Evolutionary conservation across 768 basidiomycete species (phyloP).

Genomic region (Epithele typhae): DNA sequence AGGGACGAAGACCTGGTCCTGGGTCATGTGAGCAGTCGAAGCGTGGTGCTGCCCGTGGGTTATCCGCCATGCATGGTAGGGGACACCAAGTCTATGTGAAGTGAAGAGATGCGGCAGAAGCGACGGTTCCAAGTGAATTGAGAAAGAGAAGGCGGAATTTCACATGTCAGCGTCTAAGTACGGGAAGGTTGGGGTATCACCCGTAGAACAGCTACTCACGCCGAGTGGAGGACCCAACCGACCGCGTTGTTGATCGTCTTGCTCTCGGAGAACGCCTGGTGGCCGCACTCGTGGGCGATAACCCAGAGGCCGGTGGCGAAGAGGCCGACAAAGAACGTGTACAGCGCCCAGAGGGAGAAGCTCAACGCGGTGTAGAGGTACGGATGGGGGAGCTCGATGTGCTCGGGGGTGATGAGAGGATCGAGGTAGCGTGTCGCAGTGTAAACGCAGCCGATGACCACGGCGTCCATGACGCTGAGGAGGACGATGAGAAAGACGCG

Average conservation of each 20-base stretch:
- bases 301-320: constrained; percentile 94
- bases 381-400: constrained; percentile 54
- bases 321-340: constrained; percentile 78
- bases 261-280: constrained; percentile 93
- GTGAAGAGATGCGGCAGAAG: constrained; percentile 2
- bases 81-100: constrained; percentile 73
- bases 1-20: constrained; percentile 96
- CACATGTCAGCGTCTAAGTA: constrained; percentile 27
- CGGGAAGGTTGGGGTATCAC: background rate
- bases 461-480: constrained; percentile 66
- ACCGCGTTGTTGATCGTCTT: constrained; percentile 89
- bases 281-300: constrained; percentile 92
- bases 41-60: constrained; percentile 95
- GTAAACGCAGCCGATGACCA: constrained; percentile 65
- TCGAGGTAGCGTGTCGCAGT: constrained; percentile 65
- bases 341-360: constrained; percentile 72
- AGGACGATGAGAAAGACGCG: constrained; percentile 2
- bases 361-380: constrained; percentile 57
- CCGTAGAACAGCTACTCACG: constrained; percentile 40
- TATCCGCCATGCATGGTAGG: constrained; percentile 96
- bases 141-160: background rate
- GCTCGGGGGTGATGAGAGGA: constrained; percentile 51
- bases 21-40: constrained; percentile 86
- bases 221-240: constrained; percentile 90
- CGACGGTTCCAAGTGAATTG: constrained; percentile 1